Conservation (phyloP, 176 grass and related monocot genomes). For the Secale cereale region DNA sequence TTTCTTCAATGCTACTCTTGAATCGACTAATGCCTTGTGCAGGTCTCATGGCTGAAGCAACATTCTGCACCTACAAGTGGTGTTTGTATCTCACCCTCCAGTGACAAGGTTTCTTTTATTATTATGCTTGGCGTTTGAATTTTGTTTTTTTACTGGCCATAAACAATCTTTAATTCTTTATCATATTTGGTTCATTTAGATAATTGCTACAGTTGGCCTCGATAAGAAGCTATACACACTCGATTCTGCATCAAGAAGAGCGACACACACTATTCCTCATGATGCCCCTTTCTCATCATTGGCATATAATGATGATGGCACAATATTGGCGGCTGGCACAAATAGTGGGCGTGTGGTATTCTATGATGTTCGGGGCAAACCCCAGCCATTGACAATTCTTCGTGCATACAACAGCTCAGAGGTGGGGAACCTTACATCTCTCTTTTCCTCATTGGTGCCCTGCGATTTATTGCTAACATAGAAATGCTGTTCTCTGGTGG, state of each 20-base stretch:
- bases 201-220: conserved; percentile 87
- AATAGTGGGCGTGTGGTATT: conserved; percentile 93
- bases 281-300: conserved; percentile 92
- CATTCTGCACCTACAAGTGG: conserved; percentile 96
- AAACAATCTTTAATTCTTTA: background rate
- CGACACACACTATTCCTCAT: conserved; percentile 69
- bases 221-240: conserved; percentile 91
- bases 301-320: conserved; percentile 89
- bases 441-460: conserved; percentile 9
- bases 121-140: conserved; percentile 19
- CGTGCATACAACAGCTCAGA: conserved; percentile 93
- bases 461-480: conserved; percentile 1
- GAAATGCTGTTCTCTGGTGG: background rate
- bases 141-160: conserved; percentile 10
- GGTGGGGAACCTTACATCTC: conserved; percentile 36
- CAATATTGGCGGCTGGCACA: conserved; percentile 86
- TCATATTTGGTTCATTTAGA: conserved; percentile 48
- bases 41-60: conserved; percentile 97
- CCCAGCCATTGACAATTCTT: conserved; percentile 81
- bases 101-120: conserved; percentile 72
- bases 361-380: conserved; percentile 94
- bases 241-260: conserved; percentile 72
- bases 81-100: conserved; percentile 91
- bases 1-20: conserved; percentile 1
- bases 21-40: conserved; percentile 14